Evolutionary conservation across 352 stramenopile species (phyloP).

Genomic region (Globisporangium iwayamae): DNA sequence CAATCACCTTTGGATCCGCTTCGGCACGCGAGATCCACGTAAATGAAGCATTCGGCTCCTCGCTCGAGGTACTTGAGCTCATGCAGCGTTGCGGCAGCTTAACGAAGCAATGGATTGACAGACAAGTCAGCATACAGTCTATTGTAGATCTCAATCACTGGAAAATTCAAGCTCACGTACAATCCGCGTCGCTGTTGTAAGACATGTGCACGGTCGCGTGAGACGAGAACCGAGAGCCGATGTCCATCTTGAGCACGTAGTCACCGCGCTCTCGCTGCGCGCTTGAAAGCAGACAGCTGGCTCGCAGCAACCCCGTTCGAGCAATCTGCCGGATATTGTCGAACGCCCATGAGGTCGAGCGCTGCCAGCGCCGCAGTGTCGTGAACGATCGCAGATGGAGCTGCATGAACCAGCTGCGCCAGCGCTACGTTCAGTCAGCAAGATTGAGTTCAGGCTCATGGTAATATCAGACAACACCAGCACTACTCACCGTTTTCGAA

Average conservation of each 20-base stretch:
- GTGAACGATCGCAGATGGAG: slow-evolving; percentile 34
- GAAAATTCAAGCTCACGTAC: slow-evolving; percentile 19
- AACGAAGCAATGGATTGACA: too few species aligned
- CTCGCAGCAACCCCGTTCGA: slow-evolving; percentile 39
- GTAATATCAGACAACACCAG: background rate
- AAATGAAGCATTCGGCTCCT: slow-evolving; percentile 66
- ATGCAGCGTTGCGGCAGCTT: slow-evolving; percentile 61
- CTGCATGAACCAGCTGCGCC: slow-evolving; percentile 36
- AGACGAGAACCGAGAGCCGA: slow-evolving; percentile 53
- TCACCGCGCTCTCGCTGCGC: slow-evolving; percentile 43
- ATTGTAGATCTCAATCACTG: too few species aligned
- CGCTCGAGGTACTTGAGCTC: slow-evolving; percentile 72
- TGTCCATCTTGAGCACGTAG: slow-evolving; percentile 63
- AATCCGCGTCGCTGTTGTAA: slow-evolving; percentile 71
- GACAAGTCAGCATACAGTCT: too few species aligned
- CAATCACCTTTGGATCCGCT: slow-evolving; percentile 47
- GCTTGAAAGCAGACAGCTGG: slow-evolving; percentile 34
- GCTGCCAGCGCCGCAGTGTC: slow-evolving; percentile 28
- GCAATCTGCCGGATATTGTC: slow-evolving; percentile 32
- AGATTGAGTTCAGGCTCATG: background rate
- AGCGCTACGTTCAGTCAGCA: slow-evolving; percentile 24
- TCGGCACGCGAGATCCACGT: slow-evolving; percentile 52
- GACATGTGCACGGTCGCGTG: slow-evolving; percentile 44
- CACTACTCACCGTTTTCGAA: slow-evolving; percentile 28
- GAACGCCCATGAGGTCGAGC: slow-evolving; percentile 24